Evolutionary conservation across 768 basidiomycete genomes (phyloP), one percentile per base, ranked within the genome.

Genomic region (Cystofilobasidium macerans): DNA sequence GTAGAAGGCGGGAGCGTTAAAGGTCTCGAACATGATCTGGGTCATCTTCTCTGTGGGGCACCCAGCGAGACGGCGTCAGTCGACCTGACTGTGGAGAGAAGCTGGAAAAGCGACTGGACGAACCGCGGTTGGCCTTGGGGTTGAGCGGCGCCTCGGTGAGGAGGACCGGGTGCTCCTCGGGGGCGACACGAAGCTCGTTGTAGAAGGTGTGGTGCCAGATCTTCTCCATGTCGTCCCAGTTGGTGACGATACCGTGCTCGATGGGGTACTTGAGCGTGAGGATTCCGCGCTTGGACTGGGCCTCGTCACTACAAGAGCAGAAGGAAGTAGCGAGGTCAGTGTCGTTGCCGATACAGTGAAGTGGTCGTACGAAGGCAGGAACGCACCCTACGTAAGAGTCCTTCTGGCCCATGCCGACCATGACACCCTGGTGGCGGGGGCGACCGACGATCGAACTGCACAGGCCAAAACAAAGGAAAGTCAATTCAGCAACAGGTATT

Each of bases 201-300:
- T 89, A 93, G 79, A 93, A 94, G 36, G 91, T 92, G 81, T 93
- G 90, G 77, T 92, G 89, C 90, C 90, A 94, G 77, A 93, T 93
- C 80, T 93, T 92, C 81, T 94, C 92, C 90, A 93, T 93, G 78
- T 93, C 91, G 73, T 93, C 92, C 92, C 92, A 95, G 84, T 95
- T 67, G 53, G 65, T 67, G 65, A 67, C 65, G 59, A 67, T 67
- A 45, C 65, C 65, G 65, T 67, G 65, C 65, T 67, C 65, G 45
- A 67, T 67, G 40, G 89, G 91, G 80, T 94, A 90, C 79, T 92
- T 91, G 72, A 94, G 79, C 54, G 86, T 87, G 70, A 94, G 82
- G 76, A 94, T 89, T 82, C 92, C 91, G 78, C 91, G 87, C 82
- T 95, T 92, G 42, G 89, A 86, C 75, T 91, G 89, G 47, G 89